Evolutionary conservation across 805 yeast genomes (phyloP).

Genomic region (Scheffersomyces ergatensis): DNA sequence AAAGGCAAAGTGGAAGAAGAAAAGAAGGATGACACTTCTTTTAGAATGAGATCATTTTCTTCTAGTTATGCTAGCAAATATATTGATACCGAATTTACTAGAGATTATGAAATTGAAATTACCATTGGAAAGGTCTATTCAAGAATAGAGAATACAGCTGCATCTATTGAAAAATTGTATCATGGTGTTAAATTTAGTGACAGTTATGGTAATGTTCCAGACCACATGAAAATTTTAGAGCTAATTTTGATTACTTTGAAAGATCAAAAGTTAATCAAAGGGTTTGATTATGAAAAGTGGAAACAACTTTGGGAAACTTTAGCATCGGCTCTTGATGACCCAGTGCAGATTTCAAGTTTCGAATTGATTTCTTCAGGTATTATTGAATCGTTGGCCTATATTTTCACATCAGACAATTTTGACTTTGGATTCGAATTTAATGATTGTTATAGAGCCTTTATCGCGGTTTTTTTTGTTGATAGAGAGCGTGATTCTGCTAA

Average conservation of each 20-base stretch:
- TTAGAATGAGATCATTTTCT: slow-evolving; percentile 1
- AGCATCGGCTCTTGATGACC: slow-evolving; percentile 11
- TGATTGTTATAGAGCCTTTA: slow-evolving; percentile 45
- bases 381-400: slow-evolving; percentile 37
- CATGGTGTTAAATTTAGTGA: slow-evolving; percentile 17
- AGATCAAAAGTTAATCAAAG: slow-evolving; percentile 5
- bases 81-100: slow-evolving; percentile 29
- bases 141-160: slow-evolving; percentile 12
- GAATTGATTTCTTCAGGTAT: slow-evolving; percentile 73
- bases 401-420: slow-evolving; percentile 24
- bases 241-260: slow-evolving; percentile 9
- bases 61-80: slow-evolving; percentile 20
- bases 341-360: slow-evolving; percentile 56
- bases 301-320: slow-evolving; percentile 21
- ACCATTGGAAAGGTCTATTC: slow-evolving; percentile 13
- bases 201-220: slow-evolving; percentile 7
- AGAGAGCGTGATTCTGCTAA: slow-evolving; percentile 26
- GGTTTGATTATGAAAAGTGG: slow-evolving; percentile 38
- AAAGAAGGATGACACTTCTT: slow-evolving; percentile 9
- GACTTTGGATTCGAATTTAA: slow-evolving; percentile 23
- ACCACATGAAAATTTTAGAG: slow-evolving; percentile 15
- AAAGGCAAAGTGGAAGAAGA: slow-evolving; percentile 11
- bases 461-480: slow-evolving; percentile 31
- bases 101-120: slow-evolving; percentile 19
- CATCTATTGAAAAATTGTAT: slow-evolving; percentile 27